Base-by-base conservation (phyloP, 1,284 basidiomycete species). In the Puccinia coronata region DNA sequence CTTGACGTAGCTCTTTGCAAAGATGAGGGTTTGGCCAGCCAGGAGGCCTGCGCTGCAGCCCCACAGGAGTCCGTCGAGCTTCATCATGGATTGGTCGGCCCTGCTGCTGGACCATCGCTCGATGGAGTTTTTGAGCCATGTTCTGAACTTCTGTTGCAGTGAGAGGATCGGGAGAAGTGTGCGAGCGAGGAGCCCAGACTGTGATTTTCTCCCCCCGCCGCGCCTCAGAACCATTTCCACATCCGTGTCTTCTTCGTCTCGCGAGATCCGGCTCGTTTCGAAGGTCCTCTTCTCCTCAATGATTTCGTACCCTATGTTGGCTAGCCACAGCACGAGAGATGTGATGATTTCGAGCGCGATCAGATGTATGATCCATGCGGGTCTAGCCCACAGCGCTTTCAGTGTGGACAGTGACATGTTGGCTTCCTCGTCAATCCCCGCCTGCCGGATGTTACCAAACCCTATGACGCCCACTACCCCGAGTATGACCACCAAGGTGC, bases 61-160 rank as follows among this genome's bases (percentile, higher is more conserved):
- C 95, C 95, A 98, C 0, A 92, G 92, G 72, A 97, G 93, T 8
- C 95, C 95, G 67, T 95, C 89, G 20, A 93, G 91, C 92, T 94
- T 96, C 4, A 91, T 91, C 67, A 97, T 88, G 65, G 91, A 90
- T 83, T 90, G 91, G 84, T 97, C 95, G 83, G 92, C 91, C 82
- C 93, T 91, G 5, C 91, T 88, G 28, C 90, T 90, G 2, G 92
- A 92, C 91, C 93, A 92, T 0, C 86, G 84, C 85, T 96, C 94
- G 67, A 96, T 86, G 83, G 88, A 88, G 80, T 89, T 88, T 53
- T 90, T 89, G 25, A 92, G 85, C 86, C 88, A 88, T 43, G 86
- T 85, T 86, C 92, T 90, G 14, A 88, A 81, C 16, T 25, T 72
- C 18, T 65, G 23, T 28, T 57, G 43, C 20, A 49, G n/a, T 0